Evolutionary conservation across 2,329 filamentous ascomycete species (phyloP).

Genomic region (Rutstroemia sp.): DNA sequence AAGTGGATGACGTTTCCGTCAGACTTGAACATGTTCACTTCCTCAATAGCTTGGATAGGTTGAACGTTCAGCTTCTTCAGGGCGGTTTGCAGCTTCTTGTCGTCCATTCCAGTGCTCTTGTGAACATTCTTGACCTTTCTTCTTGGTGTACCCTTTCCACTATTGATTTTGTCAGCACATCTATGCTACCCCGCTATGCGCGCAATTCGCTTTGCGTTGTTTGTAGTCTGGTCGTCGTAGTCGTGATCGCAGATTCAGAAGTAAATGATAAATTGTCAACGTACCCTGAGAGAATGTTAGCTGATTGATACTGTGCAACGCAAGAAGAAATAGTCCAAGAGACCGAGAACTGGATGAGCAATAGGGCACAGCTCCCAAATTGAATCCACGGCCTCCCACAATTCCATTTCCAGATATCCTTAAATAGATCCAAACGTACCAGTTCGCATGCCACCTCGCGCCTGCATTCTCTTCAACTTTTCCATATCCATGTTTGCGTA

Average conservation of each 20-base stretch:
- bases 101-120: constrained; percentile 85
- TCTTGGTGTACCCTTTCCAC: constrained; percentile 97
- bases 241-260: neutral
- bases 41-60: constrained; percentile 98
- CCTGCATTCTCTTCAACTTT: constrained; percentile 60
- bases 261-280: constrained; percentile 5
- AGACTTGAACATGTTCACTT: constrained; percentile 99
- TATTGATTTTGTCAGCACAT: constrained; percentile 25
- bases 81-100: constrained; percentile 97
- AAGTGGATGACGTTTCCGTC: constrained; percentile 99
- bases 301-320: neutral
- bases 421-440: constrained; percentile 3
- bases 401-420: neutral
- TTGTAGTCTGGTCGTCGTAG: neutral
- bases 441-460: constrained; percentile 36
- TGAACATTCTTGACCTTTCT: constrained; percentile 98
- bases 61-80: constrained; percentile 99
- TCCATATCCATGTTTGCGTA: constrained; percentile 54
- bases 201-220: neutral
- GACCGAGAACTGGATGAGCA: neutral
- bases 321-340: too few relatives aligned
- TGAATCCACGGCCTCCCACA: neutral
- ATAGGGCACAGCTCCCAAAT: neutral
- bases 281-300: constrained; percentile 15
- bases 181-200: constrained; percentile 9